Evolutionary conservation across 352 stramenopile species (phyloP).

Genomic region (Phytopythium montanum): DNA sequence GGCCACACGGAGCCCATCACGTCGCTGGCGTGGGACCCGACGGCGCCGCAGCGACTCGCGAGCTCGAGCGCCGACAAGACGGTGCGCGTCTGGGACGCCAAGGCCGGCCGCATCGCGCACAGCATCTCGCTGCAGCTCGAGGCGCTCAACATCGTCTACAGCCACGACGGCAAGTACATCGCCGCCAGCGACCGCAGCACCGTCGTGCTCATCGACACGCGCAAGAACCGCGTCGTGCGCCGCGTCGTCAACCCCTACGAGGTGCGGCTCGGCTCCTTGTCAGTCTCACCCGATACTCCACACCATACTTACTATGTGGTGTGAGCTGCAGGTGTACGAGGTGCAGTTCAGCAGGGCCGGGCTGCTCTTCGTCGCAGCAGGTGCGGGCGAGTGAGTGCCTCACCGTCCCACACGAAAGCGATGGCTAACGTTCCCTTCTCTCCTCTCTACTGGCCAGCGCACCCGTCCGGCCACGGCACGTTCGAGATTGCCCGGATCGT

Average conservation of each 20-base stretch:
- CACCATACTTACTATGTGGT: neutral
- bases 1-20: constrained; percentile 73
- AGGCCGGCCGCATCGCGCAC: constrained; percentile 71
- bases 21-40: constrained; percentile 77
- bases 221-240: constrained; percentile 75
- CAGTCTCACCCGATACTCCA: too few species aligned
- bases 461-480: constrained; percentile 68
- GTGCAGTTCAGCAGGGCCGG: constrained; percentile 80
- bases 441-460: constrained; percentile 21
- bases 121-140: constrained; percentile 74
- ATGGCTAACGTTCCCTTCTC: neutral
- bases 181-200: constrained; percentile 70
- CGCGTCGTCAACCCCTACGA: constrained; percentile 82
- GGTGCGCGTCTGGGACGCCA: constrained; percentile 81
- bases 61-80: constrained; percentile 79
- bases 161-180: constrained; percentile 78
- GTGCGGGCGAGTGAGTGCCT: constrained; percentile 6
- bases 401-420: too few species aligned
- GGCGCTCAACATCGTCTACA: constrained; percentile 78
- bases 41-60: constrained; percentile 47
- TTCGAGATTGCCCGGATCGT: constrained; percentile 85
- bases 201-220: constrained; percentile 78
- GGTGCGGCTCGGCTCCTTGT: constrained; percentile 5
- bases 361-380: constrained; percentile 75
- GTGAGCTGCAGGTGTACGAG: constrained; percentile 45